phyloP scores from a whole-genome alignment of 2,329 filamentous ascomycete species.

The Phoma herbarum region DNA sequence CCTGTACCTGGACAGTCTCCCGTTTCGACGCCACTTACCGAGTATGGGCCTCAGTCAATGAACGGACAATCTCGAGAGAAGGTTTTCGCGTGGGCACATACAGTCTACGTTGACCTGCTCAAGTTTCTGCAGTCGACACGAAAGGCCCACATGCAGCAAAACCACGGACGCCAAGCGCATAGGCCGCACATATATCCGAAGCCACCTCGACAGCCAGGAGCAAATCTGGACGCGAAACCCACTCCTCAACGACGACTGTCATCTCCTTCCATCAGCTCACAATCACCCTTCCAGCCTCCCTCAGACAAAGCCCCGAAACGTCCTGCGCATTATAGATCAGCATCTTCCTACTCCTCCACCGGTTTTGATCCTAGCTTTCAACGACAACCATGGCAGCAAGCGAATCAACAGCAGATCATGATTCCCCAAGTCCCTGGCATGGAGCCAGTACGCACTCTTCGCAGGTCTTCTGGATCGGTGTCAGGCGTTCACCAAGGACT shows the following conservation, averaged over 20 bases:
- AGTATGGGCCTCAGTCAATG: slow-evolving; percentile 54
- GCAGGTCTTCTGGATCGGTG: slow-evolving; percentile 48
- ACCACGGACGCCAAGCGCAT: slow-evolving; percentile 54
- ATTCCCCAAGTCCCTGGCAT: slow-evolving; percentile 32
- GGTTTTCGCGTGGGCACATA: slow-evolving; percentile 57
- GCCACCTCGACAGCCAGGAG: slow-evolving; percentile 65
- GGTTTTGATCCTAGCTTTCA: slow-evolving; percentile 26
- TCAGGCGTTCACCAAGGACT: slow-evolving; percentile 38
- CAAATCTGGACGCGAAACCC: slow-evolving; percentile 57
- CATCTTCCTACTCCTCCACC: slow-evolving; percentile 41
- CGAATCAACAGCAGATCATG: slow-evolving; percentile 33
- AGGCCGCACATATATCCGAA: slow-evolving; percentile 69
- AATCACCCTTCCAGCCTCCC: slow-evolving; percentile 32
- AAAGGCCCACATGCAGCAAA: slow-evolving; percentile 52
- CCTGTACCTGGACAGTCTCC: slow-evolving; percentile 37
- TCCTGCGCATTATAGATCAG: slow-evolving; percentile 43
- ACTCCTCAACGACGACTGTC: slow-evolving; percentile 45
- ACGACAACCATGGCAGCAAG: slow-evolving; percentile 41
- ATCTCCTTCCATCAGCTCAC: slow-evolving; percentile 37
- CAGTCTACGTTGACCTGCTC: slow-evolving; percentile 60
- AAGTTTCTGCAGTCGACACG: slow-evolving; percentile 58
- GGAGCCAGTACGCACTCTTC: slow-evolving; percentile 43
- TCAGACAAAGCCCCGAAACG: slow-evolving; percentile 32
- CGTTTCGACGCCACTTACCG: slow-evolving; percentile 34
- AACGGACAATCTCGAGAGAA: slow-evolving; percentile 56